Percentiles rank a stretch among this genome's conserved stretches.
phyloP scores from a whole-genome alignment of 345 rosid genomes.

The Melastoma malabathricum region DNA sequence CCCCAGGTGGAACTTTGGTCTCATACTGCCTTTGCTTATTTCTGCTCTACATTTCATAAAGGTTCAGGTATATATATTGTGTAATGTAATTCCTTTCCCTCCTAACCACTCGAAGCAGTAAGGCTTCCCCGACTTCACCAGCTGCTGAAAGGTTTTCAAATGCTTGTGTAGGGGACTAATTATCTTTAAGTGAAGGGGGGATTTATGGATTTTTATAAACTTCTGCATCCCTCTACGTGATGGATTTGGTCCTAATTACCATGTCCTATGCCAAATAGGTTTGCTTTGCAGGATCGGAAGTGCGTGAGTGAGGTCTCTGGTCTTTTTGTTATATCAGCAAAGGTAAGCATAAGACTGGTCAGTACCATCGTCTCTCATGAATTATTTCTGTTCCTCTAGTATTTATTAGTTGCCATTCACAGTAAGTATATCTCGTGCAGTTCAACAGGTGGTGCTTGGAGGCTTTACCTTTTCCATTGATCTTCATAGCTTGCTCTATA shows the following conservation, averaged over 20 bases:
- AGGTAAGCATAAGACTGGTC: constrained; percentile 30
- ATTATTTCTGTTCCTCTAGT: background rate
- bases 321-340: constrained; percentile 26
- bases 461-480: constrained; percentile 33
- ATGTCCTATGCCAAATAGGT: constrained; percentile 26
- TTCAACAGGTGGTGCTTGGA: constrained; percentile 45
- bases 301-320: constrained; percentile 25
- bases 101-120: too few species aligned
- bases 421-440: constrained; percentile 35
- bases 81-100: too few species aligned
- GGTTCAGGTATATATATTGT: constrained; percentile 43
- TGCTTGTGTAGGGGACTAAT: too few species aligned
- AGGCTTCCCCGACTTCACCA: too few species aligned
- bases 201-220: background rate
- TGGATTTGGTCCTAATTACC: background rate
- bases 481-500: constrained; percentile 39
- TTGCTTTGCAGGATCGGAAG: constrained; percentile 33
- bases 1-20: constrained; percentile 53
- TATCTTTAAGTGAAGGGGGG: background rate
- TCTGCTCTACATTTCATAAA: constrained; percentile 67
- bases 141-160: too few species aligned
- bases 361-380: constrained; percentile 3
- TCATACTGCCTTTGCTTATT: constrained; percentile 57
- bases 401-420: background rate
- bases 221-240: background rate